phyloP scores from a whole-genome alignment of 352 stramenopile genomes.

The Pythium scleroteichum region DNA sequence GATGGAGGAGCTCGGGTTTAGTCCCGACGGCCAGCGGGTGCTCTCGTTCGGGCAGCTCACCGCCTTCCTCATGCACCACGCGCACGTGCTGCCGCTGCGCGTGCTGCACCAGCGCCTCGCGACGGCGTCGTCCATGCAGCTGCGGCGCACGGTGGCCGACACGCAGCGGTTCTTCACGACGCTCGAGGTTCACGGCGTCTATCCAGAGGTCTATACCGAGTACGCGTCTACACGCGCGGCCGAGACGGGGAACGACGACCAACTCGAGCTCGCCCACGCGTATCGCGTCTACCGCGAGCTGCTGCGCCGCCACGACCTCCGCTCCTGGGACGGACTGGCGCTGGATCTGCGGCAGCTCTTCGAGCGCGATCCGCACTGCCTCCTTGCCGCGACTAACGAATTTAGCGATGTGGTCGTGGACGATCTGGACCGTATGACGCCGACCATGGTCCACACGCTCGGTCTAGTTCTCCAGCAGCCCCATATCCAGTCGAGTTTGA shows the following conservation, averaged over 20 bases:
- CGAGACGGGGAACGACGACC: constrained; percentile 5
- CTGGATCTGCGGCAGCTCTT: constrained; percentile 45
- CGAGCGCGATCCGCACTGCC: constrained; percentile 15
- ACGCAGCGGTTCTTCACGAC: constrained; percentile 70
- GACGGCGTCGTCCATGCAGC: constrained; percentile 46
- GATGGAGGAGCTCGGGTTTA: constrained; percentile 56
- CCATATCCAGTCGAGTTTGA: constrained; percentile 51
- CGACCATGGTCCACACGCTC: constrained; percentile 60
- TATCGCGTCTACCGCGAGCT: constrained; percentile 60
- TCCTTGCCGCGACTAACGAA: constrained; percentile 20
- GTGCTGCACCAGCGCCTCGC: constrained; percentile 39
- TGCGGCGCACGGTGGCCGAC: constrained; percentile 55
- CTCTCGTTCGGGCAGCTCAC: constrained; percentile 46
- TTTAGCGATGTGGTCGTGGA: constrained; percentile 78
- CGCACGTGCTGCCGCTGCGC: constrained; percentile 37
- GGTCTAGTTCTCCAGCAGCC: constrained; percentile 38
- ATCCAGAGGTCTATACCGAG: constrained; percentile 39
- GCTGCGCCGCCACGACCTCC: constrained; percentile 48
- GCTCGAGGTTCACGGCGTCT: constrained; percentile 62
- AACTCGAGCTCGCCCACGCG: constrained; percentile 41
- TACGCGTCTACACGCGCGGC: constrained; percentile 26
- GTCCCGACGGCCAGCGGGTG: constrained; percentile 38
- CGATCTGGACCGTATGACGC: constrained; percentile 66
- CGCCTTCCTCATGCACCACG: constrained; percentile 59
- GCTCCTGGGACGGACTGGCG: constrained; percentile 69